Evolutionary conservation across 208 protist species (phyloP).

Genomic region (Strigomonas oncopelti): DNA sequence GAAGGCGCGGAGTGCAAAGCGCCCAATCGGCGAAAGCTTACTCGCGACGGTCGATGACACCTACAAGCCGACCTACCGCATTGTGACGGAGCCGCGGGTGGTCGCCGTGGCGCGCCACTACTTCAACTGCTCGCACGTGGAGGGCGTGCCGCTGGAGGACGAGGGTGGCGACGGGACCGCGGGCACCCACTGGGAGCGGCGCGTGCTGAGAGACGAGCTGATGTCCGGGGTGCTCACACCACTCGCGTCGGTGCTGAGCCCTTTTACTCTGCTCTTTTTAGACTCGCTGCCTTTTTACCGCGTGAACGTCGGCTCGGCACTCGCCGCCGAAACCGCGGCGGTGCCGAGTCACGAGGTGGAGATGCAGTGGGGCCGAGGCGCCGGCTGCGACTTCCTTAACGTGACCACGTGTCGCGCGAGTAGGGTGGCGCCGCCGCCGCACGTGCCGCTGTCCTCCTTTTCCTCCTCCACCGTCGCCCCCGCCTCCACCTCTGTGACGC

Average conservation of each 20-base stretch:
- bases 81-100: constrained; percentile 18
- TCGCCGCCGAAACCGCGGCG: not conserved
- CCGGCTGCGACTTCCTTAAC: constrained; percentile 39
- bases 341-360: constrained; percentile 4
- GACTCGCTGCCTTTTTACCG: constrained; percentile 62
- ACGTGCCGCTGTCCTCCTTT: too few relatives aligned
- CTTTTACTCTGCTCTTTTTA: constrained; percentile 64
- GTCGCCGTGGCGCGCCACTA: constrained; percentile 18
- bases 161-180: constrained; percentile 61
- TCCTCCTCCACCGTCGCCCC: too few relatives aligned
- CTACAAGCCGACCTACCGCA: not conserved
- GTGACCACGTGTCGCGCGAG: not conserved
- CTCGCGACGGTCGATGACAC: not conserved
- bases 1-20: not conserved
- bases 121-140: constrained; percentile 39
- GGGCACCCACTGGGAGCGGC: constrained; percentile 74
- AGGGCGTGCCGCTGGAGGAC: constrained; percentile 57
- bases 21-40: not conserved
- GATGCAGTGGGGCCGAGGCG: constrained; percentile 32
- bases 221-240: constrained; percentile 60
- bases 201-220: constrained; percentile 57
- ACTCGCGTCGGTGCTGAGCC: constrained; percentile 20
- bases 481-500: not conserved
- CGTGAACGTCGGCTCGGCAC: constrained; percentile 20
- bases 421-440: not conserved